phyloP scores from a whole-genome alignment of 305 asterid species.

The Coffea humblotiana region DNA sequence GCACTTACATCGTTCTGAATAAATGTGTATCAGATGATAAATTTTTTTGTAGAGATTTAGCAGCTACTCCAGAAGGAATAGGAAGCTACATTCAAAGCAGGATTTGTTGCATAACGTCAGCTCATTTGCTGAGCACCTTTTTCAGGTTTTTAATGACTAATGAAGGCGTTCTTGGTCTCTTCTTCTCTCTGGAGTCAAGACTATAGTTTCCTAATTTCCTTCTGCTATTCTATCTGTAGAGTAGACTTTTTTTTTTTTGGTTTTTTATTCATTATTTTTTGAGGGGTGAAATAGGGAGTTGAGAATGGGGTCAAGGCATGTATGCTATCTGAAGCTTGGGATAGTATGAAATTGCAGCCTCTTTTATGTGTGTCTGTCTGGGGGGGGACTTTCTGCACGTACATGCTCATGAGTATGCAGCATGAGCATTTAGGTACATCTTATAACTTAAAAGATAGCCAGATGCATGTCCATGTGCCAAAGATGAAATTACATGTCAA shows the following conservation, averaged over 20 bases:
- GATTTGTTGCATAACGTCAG: slow-evolving; percentile 51
- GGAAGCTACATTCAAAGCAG: slow-evolving; percentile 40
- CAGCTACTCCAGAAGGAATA: slow-evolving; percentile 48
- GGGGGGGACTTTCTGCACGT: neutral
- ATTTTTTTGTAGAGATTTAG: slow-evolving; percentile 50
- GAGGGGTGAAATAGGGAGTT: neutral
- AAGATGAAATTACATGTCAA: neutral
- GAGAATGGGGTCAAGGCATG: neutral
- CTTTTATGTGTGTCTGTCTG: neutral
- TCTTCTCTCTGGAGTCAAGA: neutral
- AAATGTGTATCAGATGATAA: neutral
- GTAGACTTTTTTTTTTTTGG: neutral
- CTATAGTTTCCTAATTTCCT: neutral
- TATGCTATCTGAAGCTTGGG: neutral
- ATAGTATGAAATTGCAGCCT: neutral
- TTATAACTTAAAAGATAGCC: neutral
- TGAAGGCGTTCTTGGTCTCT: slow-evolving; percentile 6
- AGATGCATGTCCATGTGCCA: too few species aligned
- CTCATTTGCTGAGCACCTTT: slow-evolving; percentile 67
- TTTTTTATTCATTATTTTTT: neutral
- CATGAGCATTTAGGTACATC: neutral
- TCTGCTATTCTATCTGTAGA: neutral
- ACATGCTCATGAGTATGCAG: neutral
- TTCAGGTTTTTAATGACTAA: slow-evolving; percentile 52
- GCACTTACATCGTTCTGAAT: neutral